These are phyloP conservation scores for Acer saccharum DNA, from an alignment of 345 rosid species.

Conservation along the genomic window DNA sequence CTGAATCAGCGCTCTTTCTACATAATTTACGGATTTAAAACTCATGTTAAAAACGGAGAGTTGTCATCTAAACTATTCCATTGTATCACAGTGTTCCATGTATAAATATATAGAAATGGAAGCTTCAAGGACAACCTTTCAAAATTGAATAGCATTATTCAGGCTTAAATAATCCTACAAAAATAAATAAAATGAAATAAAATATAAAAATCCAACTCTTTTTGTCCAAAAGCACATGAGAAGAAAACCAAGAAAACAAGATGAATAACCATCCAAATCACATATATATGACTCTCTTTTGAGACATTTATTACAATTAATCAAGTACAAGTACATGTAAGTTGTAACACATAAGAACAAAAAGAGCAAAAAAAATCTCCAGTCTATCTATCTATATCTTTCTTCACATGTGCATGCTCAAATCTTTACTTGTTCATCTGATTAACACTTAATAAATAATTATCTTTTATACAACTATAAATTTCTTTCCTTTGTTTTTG, in stretches of 20 bases:
- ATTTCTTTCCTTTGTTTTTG: too few species aligned
- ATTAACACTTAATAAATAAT: not conserved
- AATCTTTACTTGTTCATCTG: conserved; percentile 10
- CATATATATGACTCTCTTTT: not conserved
- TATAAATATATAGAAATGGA: too few species aligned
- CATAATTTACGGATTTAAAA: too few species aligned
- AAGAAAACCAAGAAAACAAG: conserved; percentile 12
- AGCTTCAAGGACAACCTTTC: too few species aligned
- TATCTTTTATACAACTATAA: too few species aligned
- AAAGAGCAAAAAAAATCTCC: conserved; percentile 3
- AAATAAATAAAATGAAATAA: not conserved
- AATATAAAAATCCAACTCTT: not conserved
- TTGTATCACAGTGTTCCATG: too few species aligned
- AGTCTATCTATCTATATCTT: not conserved
- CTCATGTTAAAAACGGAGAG: too few species aligned
- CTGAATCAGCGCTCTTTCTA: too few species aligned
- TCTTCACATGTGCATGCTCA: conserved; percentile 18
- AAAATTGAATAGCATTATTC: too few species aligned
- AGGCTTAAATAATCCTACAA: too few species aligned
- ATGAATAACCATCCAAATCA: conserved; percentile 4
- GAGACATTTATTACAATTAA: not conserved
- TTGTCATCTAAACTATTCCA: too few species aligned
- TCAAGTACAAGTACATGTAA: not conserved
- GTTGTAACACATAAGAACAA: conserved; percentile 3
- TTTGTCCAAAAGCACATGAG: conserved; percentile 4